phyloP scores from a whole-genome alignment of 495 filamentous ascomycete species.

The Lophiostoma macrostomum region DNA sequence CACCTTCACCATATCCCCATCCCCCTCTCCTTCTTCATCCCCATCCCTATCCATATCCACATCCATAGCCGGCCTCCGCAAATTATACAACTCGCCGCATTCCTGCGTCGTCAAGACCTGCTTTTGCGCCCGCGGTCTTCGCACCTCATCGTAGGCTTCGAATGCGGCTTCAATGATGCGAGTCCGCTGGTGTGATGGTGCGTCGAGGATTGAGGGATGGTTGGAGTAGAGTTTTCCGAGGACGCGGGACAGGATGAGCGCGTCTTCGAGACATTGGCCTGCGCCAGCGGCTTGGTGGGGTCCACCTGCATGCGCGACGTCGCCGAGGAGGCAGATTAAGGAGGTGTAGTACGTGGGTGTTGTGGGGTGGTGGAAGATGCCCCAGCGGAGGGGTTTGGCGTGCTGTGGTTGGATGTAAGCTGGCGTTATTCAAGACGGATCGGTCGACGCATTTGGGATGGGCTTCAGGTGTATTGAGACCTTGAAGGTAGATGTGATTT shows the following conservation, averaged over 20 bases:
- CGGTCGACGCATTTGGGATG: background rate
- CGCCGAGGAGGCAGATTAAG: constrained; percentile 26
- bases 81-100: constrained; percentile 29
- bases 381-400: constrained; percentile 24
- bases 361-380: constrained; percentile 20
- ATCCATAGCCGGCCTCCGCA: too few species aligned
- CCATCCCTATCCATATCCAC: too few species aligned
- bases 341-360: constrained; percentile 26
- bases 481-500: background rate
- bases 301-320: constrained; percentile 22
- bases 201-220: background rate
- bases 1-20: constrained; percentile 26
- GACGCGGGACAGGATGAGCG: constrained; percentile 84
- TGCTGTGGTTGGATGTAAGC: constrained; percentile 2
- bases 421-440: background rate
- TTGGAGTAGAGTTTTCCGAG: constrained; percentile 3
- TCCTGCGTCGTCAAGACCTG: constrained; percentile 29
- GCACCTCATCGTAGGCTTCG: constrained; percentile 22
- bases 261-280: constrained; percentile 58
- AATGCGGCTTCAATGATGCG: constrained; percentile 23
- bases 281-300: constrained; percentile 28
- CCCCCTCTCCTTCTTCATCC: constrained; percentile 12
- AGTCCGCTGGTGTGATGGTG: background rate
- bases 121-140: constrained; percentile 30
- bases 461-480: background rate